Evolutionary conservation across 306 rosid species (phyloP), one percentile per base, ranked within the genome.

Genomic region (Dalbergia cultrata): DNA sequence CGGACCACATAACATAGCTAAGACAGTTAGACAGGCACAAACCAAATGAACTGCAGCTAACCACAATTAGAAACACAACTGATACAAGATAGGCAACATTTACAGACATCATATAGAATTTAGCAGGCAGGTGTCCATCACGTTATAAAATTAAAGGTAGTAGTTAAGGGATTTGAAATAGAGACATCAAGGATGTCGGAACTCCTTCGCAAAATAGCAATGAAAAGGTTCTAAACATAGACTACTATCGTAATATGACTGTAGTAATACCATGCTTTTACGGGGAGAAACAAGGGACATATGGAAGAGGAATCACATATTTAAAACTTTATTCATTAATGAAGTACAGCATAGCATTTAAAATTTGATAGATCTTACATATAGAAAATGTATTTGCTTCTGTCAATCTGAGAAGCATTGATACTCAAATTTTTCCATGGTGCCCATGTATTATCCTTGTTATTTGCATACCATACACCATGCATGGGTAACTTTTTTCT

Each of bases 141-240:
- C 67, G 52, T 72, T 34, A 72, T 18, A 11, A 34, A 56, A 56
- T 54, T n/a, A 47, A 49, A 47, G 16, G 66, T 37, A 53, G 56
- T 72, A 7, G 77, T 7, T 57, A 10, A 54, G 49, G 59, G 61
- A 17, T 72, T 56, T 17, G 33, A 53, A 33, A n/a, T 11, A 71
- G 64, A 53, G 53, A 16, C 34, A 66, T 34, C 33, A 17, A 52
- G 76, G 35, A 21, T 26, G 8, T 22, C 13, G 59, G 56, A 12
- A 47, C 45, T 16, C 16, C 16, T 16, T 70, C 31, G 10, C 26
- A 31, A 49, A 50, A 31, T 49, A 50, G 45, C 21, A 37, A 50
- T 5, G 62, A 52, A 16, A 68, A 68, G 18, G 73, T 58, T 68
- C 73, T 57, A 68, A 8, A 68, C 57, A 19, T 45, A 17, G 57